These are phyloP conservation scores for Xerocomus nothofagi DNA, from an alignment of 1,284 basidiomycete genomes.

Conservation along the genomic window DNA sequence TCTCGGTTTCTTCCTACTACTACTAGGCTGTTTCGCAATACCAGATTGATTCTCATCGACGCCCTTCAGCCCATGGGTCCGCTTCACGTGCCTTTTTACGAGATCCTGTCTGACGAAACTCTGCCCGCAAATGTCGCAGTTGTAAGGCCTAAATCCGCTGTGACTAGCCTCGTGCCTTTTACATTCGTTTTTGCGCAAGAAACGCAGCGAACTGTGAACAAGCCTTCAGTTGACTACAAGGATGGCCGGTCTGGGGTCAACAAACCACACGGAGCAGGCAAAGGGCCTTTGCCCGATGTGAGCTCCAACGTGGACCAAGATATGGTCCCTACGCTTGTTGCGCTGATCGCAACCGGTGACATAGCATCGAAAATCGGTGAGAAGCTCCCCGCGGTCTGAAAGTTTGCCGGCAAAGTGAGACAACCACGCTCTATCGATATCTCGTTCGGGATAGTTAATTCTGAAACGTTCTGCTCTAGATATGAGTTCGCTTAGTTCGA, in stretches of 20 bases:
- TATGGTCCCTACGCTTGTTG: slow-evolving; percentile 70
- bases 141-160: slow-evolving; percentile 54
- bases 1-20: slow-evolving; percentile 27
- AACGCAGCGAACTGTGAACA: slow-evolving; percentile 50
- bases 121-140: slow-evolving; percentile 53
- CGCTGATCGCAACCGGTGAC: slow-evolving; percentile 58
- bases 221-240: slow-evolving; percentile 8
- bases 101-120: slow-evolving; percentile 66
- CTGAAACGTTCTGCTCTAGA: slow-evolving; percentile 54
- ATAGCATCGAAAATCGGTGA: slow-evolving; percentile 66
- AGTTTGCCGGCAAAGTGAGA: slow-evolving; percentile 65
- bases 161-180: slow-evolving; percentile 70
- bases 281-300: slow-evolving; percentile 68
- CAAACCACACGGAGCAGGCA: slow-evolving; percentile 58
- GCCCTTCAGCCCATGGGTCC: slow-evolving; percentile 47
- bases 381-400: slow-evolving; percentile 51
- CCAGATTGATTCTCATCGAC: slow-evolving; percentile 28
- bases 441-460: slow-evolving; percentile 48
- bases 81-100: slow-evolving; percentile 58
- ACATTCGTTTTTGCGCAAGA: slow-evolving; percentile 72
- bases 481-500: slow-evolving; percentile 52
- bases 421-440: slow-evolving; percentile 62
- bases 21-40: slow-evolving; percentile 13
- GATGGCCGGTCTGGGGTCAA: slow-evolving; percentile 4
- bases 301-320: slow-evolving; percentile 67